Evolutionary conservation across 352 stramenopile species (phyloP).

Genomic region (Phytophthora nicotianae): DNA sequence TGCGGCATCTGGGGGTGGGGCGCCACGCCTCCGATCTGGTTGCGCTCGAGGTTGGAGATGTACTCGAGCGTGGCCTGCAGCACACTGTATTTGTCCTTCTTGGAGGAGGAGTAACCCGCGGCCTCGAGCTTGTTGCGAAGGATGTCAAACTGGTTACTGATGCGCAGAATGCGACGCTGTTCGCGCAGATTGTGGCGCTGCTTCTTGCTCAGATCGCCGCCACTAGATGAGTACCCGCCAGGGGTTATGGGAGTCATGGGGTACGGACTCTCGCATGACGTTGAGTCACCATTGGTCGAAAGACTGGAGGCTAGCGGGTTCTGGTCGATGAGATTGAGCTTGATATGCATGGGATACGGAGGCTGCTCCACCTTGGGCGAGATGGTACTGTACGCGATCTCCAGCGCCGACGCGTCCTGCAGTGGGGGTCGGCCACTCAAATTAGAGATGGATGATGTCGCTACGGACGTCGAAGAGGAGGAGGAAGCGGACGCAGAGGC

Average conservation of each 20-base stretch:
- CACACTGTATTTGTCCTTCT: conserved; percentile 90
- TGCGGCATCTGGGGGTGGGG: conserved; percentile 24
- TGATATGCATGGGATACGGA: conserved; percentile 76
- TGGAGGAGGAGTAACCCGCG: conserved; percentile 72
- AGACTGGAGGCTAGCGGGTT: conserved; percentile 56
- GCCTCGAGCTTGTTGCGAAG: conserved; percentile 75
- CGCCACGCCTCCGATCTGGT: conserved; percentile 43
- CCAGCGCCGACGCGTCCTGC: conserved; percentile 46
- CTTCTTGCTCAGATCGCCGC: conserved; percentile 79
- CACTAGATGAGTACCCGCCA: conserved; percentile 48
- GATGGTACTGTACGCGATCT: conserved; percentile 86
- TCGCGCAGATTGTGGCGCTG: conserved; percentile 86
- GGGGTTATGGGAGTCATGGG: conserved; percentile 63
- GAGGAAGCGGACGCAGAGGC: conserved; percentile 2
- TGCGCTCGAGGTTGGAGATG: conserved; percentile 74
- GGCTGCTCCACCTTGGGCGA: conserved; percentile 72
- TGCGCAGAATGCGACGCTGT: conserved; percentile 79
- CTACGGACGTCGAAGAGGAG: conserved; percentile 6
- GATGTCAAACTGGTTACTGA: conserved; percentile 87
- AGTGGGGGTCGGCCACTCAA: conserved; percentile 29
- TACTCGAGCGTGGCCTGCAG: conserved; percentile 86
- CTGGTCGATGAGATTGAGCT: conserved; percentile 83
- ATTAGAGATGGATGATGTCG: conserved; percentile 8
- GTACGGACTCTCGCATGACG: conserved; percentile 76
- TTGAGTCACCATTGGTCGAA: conserved; percentile 55